Evolutionary conservation across 495 filamentous ascomycete genomes (phyloP), one percentile per base, ranked within the genome.

Genomic region (Xylaria venustula): DNA sequence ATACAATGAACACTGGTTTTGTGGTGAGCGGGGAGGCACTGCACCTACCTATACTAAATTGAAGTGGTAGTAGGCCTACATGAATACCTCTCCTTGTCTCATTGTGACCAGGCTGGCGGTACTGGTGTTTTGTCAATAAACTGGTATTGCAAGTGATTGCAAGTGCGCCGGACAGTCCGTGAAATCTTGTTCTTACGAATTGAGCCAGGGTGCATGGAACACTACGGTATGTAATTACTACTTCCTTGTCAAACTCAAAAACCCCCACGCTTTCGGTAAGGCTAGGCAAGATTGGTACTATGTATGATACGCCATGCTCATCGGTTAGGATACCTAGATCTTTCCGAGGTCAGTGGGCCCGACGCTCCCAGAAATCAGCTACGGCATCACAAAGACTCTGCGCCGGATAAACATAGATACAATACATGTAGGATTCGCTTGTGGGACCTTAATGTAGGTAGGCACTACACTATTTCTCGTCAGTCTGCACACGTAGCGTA

Each of bases 261-360:
- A 50, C 44, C 56, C 56, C 56, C 56, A 59, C 56, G 56, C 32
- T 59, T 42, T 50, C n/a, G 46, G 17, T 12, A 26, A 49, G n/a
- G 54, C 54, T 58, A 47, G 54, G 54, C 46, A 37, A 37, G 30
- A 36, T 47, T 47, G 41, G 25, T 17, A 22, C 19, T 14, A 26
- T 23, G 25, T n/a, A 30, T 15, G 11, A 19, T 56, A 56, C 26
- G 54, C 30, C 54, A 37, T 42, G 25, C 42, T 57, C 8, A 8
- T 58, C 28, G 54, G 30, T 48, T 26, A 58, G 30, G 7, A 32
- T n/a, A n/a, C n/a, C 41, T 51, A 59, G 56, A 59, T 59, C 54
- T 58, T 58, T 37, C 54, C 54, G 28, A 58, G 44, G 28, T 48
- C 26, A 48, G 44, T 58, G 28, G 26, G 1, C 37, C 22, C 23